Conservation (phyloP, 768 basidiomycete species). For the Pleurotus tuoliensis region DNA sequence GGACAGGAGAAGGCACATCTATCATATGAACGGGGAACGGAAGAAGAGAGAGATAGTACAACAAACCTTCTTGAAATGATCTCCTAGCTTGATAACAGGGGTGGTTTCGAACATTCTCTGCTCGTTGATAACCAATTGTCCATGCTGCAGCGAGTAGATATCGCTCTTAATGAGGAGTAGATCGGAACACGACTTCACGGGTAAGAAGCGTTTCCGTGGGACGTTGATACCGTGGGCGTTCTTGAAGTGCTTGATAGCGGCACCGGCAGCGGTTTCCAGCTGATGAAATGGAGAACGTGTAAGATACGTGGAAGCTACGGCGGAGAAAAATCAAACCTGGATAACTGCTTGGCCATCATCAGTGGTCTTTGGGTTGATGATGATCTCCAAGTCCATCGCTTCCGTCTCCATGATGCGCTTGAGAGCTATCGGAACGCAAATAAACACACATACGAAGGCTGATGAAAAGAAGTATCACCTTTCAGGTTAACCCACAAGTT, state of each 20-base stretch:
- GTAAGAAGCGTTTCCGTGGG: conserved; percentile 90
- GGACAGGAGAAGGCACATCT: not conserved
- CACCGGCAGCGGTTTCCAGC: conserved; percentile 91
- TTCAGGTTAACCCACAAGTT: conserved; percentile 74
- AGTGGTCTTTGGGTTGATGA: conserved; percentile 85
- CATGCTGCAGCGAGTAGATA: conserved; percentile 87
- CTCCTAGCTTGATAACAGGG: conserved; percentile 96
- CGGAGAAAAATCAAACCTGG: conserved; percentile 38
- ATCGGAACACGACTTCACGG: conserved; percentile 86
- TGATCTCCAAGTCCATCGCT: conserved; percentile 90
- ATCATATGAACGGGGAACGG: not conserved
- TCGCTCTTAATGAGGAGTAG: conserved; percentile 88
- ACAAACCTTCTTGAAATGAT: conserved; percentile 91
- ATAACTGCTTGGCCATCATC: conserved; percentile 86
- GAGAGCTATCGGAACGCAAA: conserved; percentile 48
- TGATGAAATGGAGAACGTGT: conserved; percentile 22
- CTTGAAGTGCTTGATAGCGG: conserved; percentile 91
- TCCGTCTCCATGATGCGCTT: conserved; percentile 88
- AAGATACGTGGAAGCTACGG: conserved; percentile 11
- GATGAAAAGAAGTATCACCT: conserved; percentile 37
- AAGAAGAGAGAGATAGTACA: not conserved
- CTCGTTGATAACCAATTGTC: conserved; percentile 81
- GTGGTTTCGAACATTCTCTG: conserved; percentile 80
- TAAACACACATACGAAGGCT: not conserved
- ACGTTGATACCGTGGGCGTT: conserved; percentile 94